These are phyloP conservation scores for Clitocybe nebularis DNA, from an alignment of 1,284 basidiomycete genomes.

Conservation along the genomic window DNA sequence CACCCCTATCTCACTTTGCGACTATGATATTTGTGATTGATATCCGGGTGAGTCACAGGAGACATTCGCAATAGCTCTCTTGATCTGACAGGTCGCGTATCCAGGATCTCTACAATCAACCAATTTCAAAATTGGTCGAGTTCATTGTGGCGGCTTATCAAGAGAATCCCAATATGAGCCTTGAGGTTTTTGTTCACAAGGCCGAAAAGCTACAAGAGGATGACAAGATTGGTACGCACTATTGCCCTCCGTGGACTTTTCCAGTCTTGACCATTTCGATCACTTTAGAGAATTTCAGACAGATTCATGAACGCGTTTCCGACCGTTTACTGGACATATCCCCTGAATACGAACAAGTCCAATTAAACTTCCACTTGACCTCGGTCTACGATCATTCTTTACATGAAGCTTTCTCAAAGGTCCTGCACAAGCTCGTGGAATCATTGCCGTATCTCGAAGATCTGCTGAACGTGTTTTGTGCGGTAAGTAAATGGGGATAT, in stretches of 20 bases:
- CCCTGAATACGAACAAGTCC: conserved; percentile 64
- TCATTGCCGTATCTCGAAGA: conserved; percentile 74
- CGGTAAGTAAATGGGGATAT: conserved; percentile 49
- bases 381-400: conserved; percentile 88
- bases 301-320: conserved; percentile 81
- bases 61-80: neutral
- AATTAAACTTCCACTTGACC: conserved; percentile 81
- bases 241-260: conserved; percentile 1
- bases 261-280: conserved; percentile 2
- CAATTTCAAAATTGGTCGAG: conserved; percentile 76
- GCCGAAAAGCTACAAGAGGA: conserved; percentile 91
- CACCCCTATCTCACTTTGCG: conserved; percentile 70
- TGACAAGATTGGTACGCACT: conserved; percentile 75
- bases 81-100: conserved; percentile 1
- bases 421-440: conserved; percentile 71
- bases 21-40: conserved; percentile 95
- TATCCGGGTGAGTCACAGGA: conserved; percentile 65
- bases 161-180: conserved; percentile 74
- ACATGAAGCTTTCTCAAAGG: conserved; percentile 83
- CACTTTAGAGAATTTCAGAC: conserved; percentile 75
- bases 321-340: conserved; percentile 78
- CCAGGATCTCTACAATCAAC: conserved; percentile 69
- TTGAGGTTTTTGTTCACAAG: conserved; percentile 97
- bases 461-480: conserved; percentile 77
- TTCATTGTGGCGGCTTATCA: conserved; percentile 73